Percentiles rank a stretch among this genome's conserved stretches.
Conservation (phyloP, 352 stramenopile species). For the Paralagenidium karlingii region DNA sequence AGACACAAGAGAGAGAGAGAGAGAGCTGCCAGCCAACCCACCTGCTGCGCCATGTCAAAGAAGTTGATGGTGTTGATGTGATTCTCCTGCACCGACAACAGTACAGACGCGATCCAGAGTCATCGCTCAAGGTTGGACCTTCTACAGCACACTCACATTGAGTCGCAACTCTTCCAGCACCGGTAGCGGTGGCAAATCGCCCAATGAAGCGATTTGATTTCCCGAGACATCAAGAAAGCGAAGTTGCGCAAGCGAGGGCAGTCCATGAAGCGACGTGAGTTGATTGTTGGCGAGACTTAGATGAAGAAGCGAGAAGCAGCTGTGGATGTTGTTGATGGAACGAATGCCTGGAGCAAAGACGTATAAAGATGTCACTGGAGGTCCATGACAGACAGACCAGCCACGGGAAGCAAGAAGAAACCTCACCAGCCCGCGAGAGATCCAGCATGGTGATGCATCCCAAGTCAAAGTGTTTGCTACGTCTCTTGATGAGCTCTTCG, state of each 20-base stretch:
- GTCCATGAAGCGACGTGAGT: constrained; percentile 24
- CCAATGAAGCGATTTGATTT: constrained; percentile 32
- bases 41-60: too few relatives aligned
- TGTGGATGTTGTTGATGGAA: constrained; percentile 20
- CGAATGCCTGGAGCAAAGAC: constrained; percentile 8
- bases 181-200: constrained; percentile 22
- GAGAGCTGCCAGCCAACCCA: too few relatives aligned
- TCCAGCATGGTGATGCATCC: constrained; percentile 51
- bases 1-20: too few relatives aligned
- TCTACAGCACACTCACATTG: constrained; percentile 11
- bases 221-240: constrained; percentile 27
- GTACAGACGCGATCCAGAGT: too few relatives aligned
- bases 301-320: constrained; percentile 34
- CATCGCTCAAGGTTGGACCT: too few relatives aligned
- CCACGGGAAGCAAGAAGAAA: neutral
- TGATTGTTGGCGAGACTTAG: constrained; percentile 45
- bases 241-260: constrained; percentile 27
- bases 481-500: constrained; percentile 45
- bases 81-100: constrained; percentile 24
- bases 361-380: too few relatives aligned
- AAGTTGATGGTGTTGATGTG: constrained; percentile 33
- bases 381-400: too few relatives aligned
- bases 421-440: constrained; percentile 22
- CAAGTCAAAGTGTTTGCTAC: constrained; percentile 66
- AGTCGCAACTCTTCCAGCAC: constrained; percentile 39